phyloP scores from a whole-genome alignment of 768 basidiomycete species.

The Phaeotremella skinneri region DNA sequence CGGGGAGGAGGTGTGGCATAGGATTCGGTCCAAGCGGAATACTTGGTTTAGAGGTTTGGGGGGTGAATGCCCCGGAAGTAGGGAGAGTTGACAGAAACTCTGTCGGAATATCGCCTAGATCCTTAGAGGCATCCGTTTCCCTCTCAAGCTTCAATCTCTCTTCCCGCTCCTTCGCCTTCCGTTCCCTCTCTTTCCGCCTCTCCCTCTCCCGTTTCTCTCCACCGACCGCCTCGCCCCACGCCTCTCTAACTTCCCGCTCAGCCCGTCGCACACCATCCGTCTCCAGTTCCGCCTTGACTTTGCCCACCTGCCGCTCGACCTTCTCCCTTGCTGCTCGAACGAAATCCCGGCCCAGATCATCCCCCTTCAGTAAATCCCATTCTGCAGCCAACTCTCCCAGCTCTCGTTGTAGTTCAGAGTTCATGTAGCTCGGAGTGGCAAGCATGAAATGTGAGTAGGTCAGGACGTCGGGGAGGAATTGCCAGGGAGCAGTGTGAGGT shows the following conservation, averaged over 20 bases:
- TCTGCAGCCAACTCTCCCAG: conserved; percentile 70
- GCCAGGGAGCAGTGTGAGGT: conserved; percentile 89
- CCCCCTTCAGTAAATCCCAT: conserved; percentile 64
- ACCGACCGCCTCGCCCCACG: conserved; percentile 43
- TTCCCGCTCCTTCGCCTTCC: conserved; percentile 18
- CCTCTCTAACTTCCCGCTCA: conserved; percentile 60
- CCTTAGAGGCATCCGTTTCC: not conserved
- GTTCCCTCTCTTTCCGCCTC: conserved; percentile 29
- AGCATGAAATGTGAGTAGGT: conserved; percentile 92
- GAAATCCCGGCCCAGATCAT: conserved; percentile 74
- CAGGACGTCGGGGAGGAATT: conserved; percentile 90
- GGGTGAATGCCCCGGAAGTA: not conserved
- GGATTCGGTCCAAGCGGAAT: conserved; percentile 19
- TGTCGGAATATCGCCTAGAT: conserved; percentile 20
- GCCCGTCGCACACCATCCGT: conserved; percentile 63
- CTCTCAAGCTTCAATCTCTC: conserved; percentile 11
- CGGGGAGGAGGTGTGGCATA: conserved; percentile 14
- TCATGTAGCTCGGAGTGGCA: conserved; percentile 80
- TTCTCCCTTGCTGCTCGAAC: conserved; percentile 74
- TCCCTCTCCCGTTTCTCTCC: conserved; percentile 36
- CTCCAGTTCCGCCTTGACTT: conserved; percentile 68
- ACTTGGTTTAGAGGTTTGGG: conserved; percentile 10
- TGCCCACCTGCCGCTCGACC: conserved; percentile 73
- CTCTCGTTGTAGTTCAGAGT: conserved; percentile 69
- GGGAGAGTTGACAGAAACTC: conserved; percentile 29